Evolutionary conservation across 257 asterid genomes (phyloP).

Genomic region (Agastache rugosa): DNA sequence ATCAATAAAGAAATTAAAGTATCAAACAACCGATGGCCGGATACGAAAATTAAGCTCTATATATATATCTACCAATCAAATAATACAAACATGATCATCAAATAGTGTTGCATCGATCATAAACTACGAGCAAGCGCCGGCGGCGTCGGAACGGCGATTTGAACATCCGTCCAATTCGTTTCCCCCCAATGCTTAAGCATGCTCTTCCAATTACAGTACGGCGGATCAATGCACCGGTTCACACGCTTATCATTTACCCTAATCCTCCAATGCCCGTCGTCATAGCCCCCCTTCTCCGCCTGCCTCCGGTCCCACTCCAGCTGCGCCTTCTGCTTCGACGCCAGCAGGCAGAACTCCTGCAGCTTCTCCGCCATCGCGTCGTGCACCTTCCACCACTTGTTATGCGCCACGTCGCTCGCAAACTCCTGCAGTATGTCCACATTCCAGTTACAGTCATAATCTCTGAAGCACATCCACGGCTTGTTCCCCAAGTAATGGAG

Average conservation of each 20-base stretch:
- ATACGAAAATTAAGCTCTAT: background rate
- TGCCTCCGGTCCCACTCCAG: conserved; percentile 84
- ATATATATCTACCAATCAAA: background rate
- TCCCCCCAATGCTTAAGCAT: conserved; percentile 92
- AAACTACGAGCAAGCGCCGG: conserved; percentile 30
- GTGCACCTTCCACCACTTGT: conserved; percentile 86
- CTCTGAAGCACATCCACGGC: conserved; percentile 91
- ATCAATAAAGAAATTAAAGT: background rate
- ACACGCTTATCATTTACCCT: conserved; percentile 52
- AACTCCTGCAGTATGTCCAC: conserved; percentile 78
- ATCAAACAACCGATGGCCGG: too few relatives aligned
- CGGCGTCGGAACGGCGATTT: conserved; percentile 49
- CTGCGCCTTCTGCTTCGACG: conserved; percentile 83
- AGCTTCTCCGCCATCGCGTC: conserved; percentile 67
- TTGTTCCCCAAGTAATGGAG: conserved; percentile 82
- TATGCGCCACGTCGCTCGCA: conserved; percentile 86
- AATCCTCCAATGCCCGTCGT: conserved; percentile 78
- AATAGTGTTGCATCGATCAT: too few relatives aligned
- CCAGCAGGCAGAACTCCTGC: conserved; percentile 63
- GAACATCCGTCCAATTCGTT: conserved; percentile 64
- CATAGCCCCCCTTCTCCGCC: conserved; percentile 60
- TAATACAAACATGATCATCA: too few relatives aligned
- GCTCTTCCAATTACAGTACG: conserved; percentile 66
- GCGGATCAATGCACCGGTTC: conserved; percentile 70
- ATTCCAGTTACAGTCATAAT: conserved; percentile 92